Evolutionary conservation across 148 eudicot species (phyloP).

Genomic region (Vaccinium corymbosum): DNA sequence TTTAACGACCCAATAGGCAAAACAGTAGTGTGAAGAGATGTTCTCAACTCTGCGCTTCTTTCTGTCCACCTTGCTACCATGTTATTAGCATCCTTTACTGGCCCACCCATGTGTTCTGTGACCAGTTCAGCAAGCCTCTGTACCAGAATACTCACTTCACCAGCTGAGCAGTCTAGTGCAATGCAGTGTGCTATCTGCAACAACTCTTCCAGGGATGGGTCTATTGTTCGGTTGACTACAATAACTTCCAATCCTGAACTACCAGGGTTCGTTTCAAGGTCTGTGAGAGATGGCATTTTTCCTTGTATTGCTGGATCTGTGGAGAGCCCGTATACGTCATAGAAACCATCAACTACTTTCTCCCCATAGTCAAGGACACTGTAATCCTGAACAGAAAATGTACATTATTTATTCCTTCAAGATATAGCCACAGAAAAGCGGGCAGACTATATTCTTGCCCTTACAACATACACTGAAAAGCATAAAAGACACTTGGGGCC

Average conservation of each 20-base stretch:
- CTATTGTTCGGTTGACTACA: conserved; percentile 73
- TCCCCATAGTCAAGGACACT: conserved; percentile 89
- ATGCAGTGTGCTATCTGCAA: conserved; percentile 90
- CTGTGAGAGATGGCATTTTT: conserved; percentile 80
- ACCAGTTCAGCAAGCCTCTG: conserved; percentile 92
- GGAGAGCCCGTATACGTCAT: conserved; percentile 75
- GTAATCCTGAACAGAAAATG: conserved; percentile 54
- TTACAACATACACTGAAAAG: neutral
- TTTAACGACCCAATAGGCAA: conserved; percentile 86
- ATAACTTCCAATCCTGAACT: conserved; percentile 81
- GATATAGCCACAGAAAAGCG: neutral
- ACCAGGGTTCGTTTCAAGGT: conserved; percentile 72
- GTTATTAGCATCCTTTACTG: conserved; percentile 78
- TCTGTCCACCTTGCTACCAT: conserved; percentile 79
- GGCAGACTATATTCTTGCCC: neutral
- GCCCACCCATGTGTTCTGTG: conserved; percentile 89
- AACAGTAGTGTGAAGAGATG: conserved; percentile 81
- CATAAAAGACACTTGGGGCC: neutral
- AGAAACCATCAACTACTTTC: conserved; percentile 92
- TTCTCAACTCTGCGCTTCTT: conserved; percentile 70
- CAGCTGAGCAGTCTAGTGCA: conserved; percentile 60
- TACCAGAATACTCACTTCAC: conserved; percentile 54
- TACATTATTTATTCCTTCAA: neutral
- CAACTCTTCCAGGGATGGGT: conserved; percentile 81
- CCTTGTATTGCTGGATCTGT: conserved; percentile 59